These are phyloP conservation scores for Magnolia sinica DNA, from an alignment of 164 flowering plant genomes.

Conservation along the genomic window DNA sequence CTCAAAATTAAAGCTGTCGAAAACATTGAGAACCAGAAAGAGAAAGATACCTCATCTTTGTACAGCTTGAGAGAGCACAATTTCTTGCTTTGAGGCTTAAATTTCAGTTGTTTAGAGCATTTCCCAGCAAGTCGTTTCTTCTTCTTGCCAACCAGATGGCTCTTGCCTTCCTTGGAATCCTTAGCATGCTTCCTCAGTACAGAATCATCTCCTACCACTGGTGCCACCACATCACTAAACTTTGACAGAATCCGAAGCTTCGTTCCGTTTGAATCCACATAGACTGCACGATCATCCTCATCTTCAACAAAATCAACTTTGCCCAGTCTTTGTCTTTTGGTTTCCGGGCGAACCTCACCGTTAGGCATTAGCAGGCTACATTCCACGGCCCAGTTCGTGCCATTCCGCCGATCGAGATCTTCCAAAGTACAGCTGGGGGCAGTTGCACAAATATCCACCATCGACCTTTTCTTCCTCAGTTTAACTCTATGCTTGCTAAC, in stretches of 20 bases:
- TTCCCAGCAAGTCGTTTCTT: constrained; percentile 28
- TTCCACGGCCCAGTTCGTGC: constrained; percentile 64
- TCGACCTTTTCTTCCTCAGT: constrained; percentile 57
- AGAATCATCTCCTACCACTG: constrained; percentile 30
- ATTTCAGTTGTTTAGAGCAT: constrained; percentile 33
- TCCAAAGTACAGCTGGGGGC: constrained; percentile 74
- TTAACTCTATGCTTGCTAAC: constrained; percentile 56
- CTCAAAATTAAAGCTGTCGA: not conserved
- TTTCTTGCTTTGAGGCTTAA: constrained; percentile 37
- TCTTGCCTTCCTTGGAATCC: constrained; percentile 35
- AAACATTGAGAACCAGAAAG: not conserved
- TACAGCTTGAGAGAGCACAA: constrained; percentile 22
- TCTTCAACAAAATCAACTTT: constrained; percentile 24
- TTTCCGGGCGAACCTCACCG: constrained; percentile 26
- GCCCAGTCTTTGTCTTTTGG: constrained; percentile 34
- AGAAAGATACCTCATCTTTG: constrained; percentile 39
- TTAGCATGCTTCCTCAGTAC: constrained; percentile 25
- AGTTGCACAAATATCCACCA: constrained; percentile 70
- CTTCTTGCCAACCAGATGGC: constrained; percentile 32
- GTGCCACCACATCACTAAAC: constrained; percentile 28
- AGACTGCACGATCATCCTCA: constrained; percentile 58
- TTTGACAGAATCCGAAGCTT: constrained; percentile 76
- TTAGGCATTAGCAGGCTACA: constrained; percentile 27
- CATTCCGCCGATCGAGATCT: constrained; percentile 89
- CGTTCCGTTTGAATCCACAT: constrained; percentile 75